A percentile compares a stretch with the other conserved stretches of the same genome.
These are phyloP conservation scores for Suhomyces anneliseae DNA, from an alignment of 1,139 yeast species.

Conservation along the genomic window DNA sequence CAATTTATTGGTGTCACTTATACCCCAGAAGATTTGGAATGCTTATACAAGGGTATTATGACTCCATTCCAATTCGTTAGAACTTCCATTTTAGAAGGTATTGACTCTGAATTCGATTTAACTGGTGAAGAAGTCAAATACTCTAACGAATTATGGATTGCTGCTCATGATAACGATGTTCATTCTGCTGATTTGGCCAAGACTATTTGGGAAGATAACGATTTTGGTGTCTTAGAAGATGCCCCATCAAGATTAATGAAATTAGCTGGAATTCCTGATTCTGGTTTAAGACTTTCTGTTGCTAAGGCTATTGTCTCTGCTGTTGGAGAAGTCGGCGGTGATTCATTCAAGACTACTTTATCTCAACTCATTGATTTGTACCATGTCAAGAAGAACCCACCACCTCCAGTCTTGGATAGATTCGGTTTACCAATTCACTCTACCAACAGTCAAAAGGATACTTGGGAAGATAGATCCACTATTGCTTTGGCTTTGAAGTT, in stretches of 20 bases:
- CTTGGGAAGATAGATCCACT: conserved; percentile 85
- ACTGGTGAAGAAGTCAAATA: conserved; percentile 47
- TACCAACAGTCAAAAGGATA: conserved; percentile 60
- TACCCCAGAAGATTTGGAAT: conserved; percentile 53
- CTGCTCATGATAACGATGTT: conserved; percentile 71
- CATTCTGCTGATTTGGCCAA: conserved; percentile 64
- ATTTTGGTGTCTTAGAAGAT: conserved; percentile 44
- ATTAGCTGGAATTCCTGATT: conserved; percentile 54
- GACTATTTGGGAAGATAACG: conserved; percentile 84
- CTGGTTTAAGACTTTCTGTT: conserved; percentile 66
- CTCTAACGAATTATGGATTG: conserved; percentile 74
- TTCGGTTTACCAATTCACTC: conserved; percentile 75
- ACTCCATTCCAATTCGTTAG: conserved; percentile 73
- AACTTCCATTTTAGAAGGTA: conserved; percentile 72
- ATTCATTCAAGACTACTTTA: conserved; percentile 37
- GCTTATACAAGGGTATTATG: conserved; percentile 59
- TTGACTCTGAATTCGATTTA: conserved; percentile 86
- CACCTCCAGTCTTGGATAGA: conserved; percentile 72
- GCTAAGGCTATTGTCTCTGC: conserved; percentile 62
- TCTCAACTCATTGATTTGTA: conserved; percentile 54
- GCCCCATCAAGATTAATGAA: conserved; percentile 47
- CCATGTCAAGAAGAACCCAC: conserved; percentile 65
- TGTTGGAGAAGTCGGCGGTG: conserved; percentile 25
- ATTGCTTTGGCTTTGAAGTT: conserved; percentile 67
- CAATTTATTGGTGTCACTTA: conserved; percentile 70